Evolutionary conservation across 352 stramenopile species (phyloP).

Genomic region (Globisporangium barbulae): DNA sequence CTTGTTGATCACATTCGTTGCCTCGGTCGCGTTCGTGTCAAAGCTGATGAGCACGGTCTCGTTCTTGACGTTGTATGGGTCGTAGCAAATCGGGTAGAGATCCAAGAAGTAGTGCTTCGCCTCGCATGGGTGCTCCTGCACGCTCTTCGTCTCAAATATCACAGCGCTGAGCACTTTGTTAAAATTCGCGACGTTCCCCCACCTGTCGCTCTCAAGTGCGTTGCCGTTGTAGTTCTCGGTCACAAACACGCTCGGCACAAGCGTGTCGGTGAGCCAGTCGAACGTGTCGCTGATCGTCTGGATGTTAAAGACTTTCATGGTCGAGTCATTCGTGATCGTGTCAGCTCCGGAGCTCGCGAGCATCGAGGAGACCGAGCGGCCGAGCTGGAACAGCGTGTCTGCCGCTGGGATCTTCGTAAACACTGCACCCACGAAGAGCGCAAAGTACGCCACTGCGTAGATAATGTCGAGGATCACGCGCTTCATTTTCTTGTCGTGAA

Average conservation of each 20-base stretch:
- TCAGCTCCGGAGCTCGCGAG: slow-evolving; percentile 41
- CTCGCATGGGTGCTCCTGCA: slow-evolving; percentile 22
- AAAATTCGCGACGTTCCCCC: slow-evolving; percentile 24
- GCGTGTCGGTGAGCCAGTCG: slow-evolving; percentile 39
- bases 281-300: slow-evolving; percentile 33
- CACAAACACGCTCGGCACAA: slow-evolving; percentile 43
- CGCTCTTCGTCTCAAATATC: slow-evolving; percentile 28
- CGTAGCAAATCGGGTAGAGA: slow-evolving; percentile 48
- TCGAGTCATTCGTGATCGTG: slow-evolving; percentile 38
- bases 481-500: slow-evolving; percentile 37
- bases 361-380: slow-evolving; percentile 27
- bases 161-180: slow-evolving; percentile 39
- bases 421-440: slow-evolving; percentile 37
- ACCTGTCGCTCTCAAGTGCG: slow-evolving; percentile 23
- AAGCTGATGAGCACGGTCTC: slow-evolving; percentile 38
- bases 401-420: slow-evolving; percentile 36
- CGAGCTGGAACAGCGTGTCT: slow-evolving; percentile 31
- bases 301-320: slow-evolving; percentile 50
- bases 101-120: slow-evolving; percentile 29
- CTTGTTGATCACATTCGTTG: slow-evolving; percentile 18
- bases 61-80: slow-evolving; percentile 19
- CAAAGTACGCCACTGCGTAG: slow-evolving; percentile 36
- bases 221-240: slow-evolving; percentile 50
- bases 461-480: slow-evolving; percentile 30
- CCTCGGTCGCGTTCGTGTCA: slow-evolving; percentile 34